phyloP scores from a whole-genome alignment of 352 stramenopile genomes.

The Globisporangium irregulare region DNA sequence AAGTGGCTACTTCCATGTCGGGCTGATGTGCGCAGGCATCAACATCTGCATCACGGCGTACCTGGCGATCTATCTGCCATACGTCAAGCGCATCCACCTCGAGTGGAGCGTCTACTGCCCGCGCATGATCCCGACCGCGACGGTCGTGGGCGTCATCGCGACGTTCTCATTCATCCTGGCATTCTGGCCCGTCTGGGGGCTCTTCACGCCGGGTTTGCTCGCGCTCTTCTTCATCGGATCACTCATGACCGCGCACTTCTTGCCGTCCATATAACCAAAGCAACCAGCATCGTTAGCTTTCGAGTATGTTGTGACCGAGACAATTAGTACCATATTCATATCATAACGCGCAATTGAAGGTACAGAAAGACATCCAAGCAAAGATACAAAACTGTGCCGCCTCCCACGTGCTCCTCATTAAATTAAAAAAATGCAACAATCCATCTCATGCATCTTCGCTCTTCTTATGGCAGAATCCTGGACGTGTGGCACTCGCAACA shows the following conservation, averaged over 20 bases:
- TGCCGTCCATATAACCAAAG: constrained; percentile 71
- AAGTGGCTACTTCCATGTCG: constrained; percentile 82
- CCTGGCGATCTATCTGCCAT: constrained; percentile 83
- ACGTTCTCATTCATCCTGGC: constrained; percentile 79
- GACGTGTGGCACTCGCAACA: constrained; percentile 12
- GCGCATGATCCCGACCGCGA: constrained; percentile 88
- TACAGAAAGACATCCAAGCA: background rate
- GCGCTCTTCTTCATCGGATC: constrained; percentile 87
- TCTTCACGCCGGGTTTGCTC: constrained; percentile 89
- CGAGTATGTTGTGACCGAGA: no score
- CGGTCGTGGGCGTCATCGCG: constrained; percentile 59
- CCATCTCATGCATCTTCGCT: background rate
- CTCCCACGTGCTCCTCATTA: constrained; percentile 4
- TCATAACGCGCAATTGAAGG: background rate
- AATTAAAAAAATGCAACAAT: constrained; percentile 4
- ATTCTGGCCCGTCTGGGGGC: constrained; percentile 90
- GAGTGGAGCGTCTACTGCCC: constrained; percentile 93
- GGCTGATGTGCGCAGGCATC: constrained; percentile 69
- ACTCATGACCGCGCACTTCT: constrained; percentile 93
- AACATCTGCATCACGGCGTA: constrained; percentile 89
- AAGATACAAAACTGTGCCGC: background rate
- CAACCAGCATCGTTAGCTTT: background rate
- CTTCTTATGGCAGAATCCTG: constrained; percentile 4
- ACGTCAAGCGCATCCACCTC: constrained; percentile 76
- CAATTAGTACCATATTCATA: background rate